Base-by-base conservation (phyloP, 148 eudicot species). In the Drosera capensis region DNA sequence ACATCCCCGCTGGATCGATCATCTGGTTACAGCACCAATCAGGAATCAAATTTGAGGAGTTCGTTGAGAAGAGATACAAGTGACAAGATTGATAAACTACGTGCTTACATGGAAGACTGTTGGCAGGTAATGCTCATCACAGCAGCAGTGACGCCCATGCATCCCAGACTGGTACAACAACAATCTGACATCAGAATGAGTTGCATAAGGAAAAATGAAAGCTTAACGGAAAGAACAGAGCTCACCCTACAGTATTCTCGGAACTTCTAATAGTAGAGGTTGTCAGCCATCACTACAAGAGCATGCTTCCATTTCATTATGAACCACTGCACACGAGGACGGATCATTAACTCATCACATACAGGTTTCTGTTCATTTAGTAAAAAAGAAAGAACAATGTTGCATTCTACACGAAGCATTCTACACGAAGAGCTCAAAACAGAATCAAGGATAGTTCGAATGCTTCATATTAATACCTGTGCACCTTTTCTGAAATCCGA, bases 241-340 rank as follows among this genome's bases (percentile, higher is more conserved):
- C 53, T 60, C 53, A 84, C 99, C 95, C 55, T 71, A 71, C 99
- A 90, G 48, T 80, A 75, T 20, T 75, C 67, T 46, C 66, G 68
- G 57, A 90, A 90, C 66, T 79, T 80, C 19, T 71, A 39, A 57
- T 90, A 90, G 76, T 84, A 90, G 21, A 90, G 86, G 65, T 43
- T 78, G 51, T 90, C 99, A 47, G 99, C 86, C 62, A 73, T 68
- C 23, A 58, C 56, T 26, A 75, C 55, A 40, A 84, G 1, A 17
- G 97, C 97, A 53, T 90, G 99, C 43, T 90, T 85, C 57, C 99
- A 75, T 68, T 90, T 90, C 93, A 90, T 60, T 43, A 92, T 79
- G 74, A 90, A 84, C 99, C 99, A 90, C 99, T 90, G 87, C 58
- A 62, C 12, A 52, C 31, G 22, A 22, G 52, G 21, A 45, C 12